A percentile compares a stretch with the other conserved stretches of the same genome.
Conservation (phyloP, 805 yeast species). For the Sugiyamaella floridensis region DNA sequence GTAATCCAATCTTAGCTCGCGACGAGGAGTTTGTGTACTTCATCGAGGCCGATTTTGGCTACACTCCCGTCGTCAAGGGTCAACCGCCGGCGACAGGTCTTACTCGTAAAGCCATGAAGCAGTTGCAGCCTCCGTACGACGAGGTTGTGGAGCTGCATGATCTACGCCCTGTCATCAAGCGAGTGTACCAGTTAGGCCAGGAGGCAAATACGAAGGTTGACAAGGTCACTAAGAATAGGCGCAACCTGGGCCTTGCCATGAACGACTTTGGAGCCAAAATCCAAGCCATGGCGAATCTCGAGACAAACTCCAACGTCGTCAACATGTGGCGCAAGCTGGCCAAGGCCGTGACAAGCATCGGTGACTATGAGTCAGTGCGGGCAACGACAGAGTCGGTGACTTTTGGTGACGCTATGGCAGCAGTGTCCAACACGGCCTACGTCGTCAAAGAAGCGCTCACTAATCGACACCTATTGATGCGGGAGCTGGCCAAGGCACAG, state of each 20-base stretch:
- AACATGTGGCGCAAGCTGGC: constrained; percentile 73
- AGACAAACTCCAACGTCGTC: constrained; percentile 64
- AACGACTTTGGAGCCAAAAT: constrained; percentile 43
- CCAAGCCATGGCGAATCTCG: constrained; percentile 37
- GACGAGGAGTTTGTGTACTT: constrained; percentile 87
- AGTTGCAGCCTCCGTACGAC: constrained; percentile 86
- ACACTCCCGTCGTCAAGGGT: constrained; percentile 53
- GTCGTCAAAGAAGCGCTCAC: constrained; percentile 89
- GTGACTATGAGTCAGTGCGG: constrained; percentile 69
- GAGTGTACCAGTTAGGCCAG: constrained; percentile 53
- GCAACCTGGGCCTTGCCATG: constrained; percentile 48
- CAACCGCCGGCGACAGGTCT: constrained; percentile 76
- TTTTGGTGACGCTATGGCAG: constrained; percentile 65
- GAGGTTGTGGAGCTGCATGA: constrained; percentile 72
- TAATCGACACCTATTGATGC: constrained; percentile 84
- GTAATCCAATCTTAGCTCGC: constrained; percentile 71
- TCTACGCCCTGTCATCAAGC: constrained; percentile 81
- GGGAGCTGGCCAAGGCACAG: constrained; percentile 79
- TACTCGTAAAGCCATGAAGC: constrained; percentile 83
- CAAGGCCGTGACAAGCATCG: constrained; percentile 58
- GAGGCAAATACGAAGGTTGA: constrained; percentile 52
- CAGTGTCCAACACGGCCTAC: constrained; percentile 67
- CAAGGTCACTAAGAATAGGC: constrained; percentile 40
- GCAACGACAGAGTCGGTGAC: constrained; percentile 67
- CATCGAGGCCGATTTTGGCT: constrained; percentile 68